A percentile compares a stretch with the other conserved stretches of the same genome.
These are phyloP conservation scores for Saksenaea oblongispora DNA, from an alignment of 371 early-diverging fungal species.

Conservation along the genomic window DNA sequence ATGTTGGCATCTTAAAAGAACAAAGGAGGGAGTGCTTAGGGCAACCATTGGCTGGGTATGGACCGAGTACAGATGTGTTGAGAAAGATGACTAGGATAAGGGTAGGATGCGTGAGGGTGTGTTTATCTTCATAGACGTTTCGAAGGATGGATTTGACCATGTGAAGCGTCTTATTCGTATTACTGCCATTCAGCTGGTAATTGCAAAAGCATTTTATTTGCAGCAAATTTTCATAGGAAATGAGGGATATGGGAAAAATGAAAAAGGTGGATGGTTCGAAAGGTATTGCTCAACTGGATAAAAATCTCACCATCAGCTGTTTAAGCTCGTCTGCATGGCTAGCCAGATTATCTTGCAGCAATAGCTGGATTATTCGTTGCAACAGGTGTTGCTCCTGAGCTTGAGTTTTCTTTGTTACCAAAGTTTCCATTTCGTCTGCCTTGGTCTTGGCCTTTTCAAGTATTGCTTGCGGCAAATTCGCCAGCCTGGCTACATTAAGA, in stretches of 20 bases:
- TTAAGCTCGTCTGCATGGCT: neutral
- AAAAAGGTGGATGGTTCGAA: neutral
- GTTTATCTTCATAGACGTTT: no score
- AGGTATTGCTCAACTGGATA: neutral
- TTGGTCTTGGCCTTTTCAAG: slow-evolving; percentile 59
- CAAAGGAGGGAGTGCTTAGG: no score
- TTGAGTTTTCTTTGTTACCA: neutral
- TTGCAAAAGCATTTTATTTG: neutral
- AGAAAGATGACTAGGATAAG: no score
- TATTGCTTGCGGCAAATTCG: slow-evolving; percentile 62
- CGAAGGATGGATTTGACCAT: no score
- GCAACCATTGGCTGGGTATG: no score
- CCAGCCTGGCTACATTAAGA: slow-evolving; percentile 81
- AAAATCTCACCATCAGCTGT: neutral
- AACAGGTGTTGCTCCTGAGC: neutral
- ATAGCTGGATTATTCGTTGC: neutral
- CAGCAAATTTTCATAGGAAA: neutral
- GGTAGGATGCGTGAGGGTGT: no score
- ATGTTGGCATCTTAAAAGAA: no score
- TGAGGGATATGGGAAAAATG: neutral
- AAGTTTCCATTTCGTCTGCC: slow-evolving; percentile 53
- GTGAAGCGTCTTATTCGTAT: no score
- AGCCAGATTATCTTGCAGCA: neutral
- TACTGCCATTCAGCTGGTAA: no score
- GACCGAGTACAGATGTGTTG: no score